These are phyloP conservation scores for Metschnikowia gruessii DNA, from an alignment of 805 yeast genomes.

Conservation along the genomic window DNA sequence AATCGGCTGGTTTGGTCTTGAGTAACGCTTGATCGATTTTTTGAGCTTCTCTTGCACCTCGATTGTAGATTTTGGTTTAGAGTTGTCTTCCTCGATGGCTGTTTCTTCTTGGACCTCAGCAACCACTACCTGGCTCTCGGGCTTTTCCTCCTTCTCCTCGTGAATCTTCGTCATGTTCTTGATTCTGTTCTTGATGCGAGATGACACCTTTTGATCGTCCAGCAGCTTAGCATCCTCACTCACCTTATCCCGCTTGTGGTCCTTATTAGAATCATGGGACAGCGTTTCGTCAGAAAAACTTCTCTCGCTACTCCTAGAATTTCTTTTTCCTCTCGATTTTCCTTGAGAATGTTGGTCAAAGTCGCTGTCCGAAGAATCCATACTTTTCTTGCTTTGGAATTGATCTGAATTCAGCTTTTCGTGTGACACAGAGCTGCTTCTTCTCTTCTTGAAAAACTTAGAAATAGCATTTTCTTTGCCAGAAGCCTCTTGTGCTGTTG, in stretches of 20 bases:
- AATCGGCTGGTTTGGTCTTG: conserved; percentile 45
- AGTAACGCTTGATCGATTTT: conserved; percentile 39
- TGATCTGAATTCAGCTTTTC: conserved; percentile 6
- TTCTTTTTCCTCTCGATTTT: conserved; percentile 1
- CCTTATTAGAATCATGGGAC: conserved; percentile 4
- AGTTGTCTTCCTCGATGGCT: conserved; percentile 16
- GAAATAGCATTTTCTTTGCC: conserved; percentile 41
- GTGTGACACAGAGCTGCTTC: conserved; percentile 20
- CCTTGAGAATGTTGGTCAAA: not conserved
- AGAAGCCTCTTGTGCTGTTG: conserved; percentile 8
- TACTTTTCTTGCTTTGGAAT: conserved; percentile 2
- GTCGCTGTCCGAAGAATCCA: conserved; percentile 8
- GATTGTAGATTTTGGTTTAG: conserved; percentile 32
- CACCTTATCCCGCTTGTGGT: conserved; percentile 2
- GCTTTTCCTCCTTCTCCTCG: conserved; percentile 12
- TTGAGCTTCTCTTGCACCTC: conserved; percentile 45
- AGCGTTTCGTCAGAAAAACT: conserved; percentile 1
- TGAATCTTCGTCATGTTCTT: conserved; percentile 17
- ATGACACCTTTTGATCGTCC: conserved; percentile 14
- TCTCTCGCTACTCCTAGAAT: conserved; percentile 5
- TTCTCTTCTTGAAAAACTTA: conserved; percentile 38
- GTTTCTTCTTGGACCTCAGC: conserved; percentile 6
- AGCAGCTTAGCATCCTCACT: conserved; percentile 7
- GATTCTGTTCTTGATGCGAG: conserved; percentile 17
- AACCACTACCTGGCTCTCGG: not conserved